Evolutionary conservation across 1,284 basidiomycete species (phyloP).

Genomic region (Pterulicium gracile): DNA sequence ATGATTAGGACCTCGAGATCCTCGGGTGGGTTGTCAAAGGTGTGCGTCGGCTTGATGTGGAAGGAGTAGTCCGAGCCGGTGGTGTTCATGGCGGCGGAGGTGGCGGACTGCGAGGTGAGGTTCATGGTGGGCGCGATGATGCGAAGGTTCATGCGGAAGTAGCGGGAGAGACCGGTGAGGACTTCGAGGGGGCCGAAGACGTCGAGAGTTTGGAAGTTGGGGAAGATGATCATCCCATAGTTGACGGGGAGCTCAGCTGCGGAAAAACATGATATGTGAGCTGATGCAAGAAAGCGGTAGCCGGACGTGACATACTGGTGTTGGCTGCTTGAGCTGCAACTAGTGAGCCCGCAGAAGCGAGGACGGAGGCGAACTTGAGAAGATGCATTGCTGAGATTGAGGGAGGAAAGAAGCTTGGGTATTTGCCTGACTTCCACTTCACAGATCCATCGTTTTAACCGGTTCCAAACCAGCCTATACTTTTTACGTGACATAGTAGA

Average conservation of each 20-base stretch:
- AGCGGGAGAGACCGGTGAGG: conserved; percentile 9
- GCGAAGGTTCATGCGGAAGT: conserved; percentile 1
- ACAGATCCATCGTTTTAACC: neutral
- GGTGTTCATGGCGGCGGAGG: neutral
- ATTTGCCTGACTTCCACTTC: neutral
- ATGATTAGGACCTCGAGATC: conserved; percentile 10
- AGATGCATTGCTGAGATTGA: neutral
- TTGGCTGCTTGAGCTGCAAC: neutral
- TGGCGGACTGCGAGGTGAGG: neutral
- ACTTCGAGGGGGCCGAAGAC: conserved; percentile 16
- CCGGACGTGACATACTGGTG: neutral
- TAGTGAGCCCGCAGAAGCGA: neutral
- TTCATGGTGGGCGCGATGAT: neutral
- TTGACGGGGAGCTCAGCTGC: neutral
- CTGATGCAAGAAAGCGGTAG: neutral
- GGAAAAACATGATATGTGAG: neutral
- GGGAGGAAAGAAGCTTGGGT: neutral
- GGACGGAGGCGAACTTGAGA: neutral
- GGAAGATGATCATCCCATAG: neutral
- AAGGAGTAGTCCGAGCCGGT: conserved; percentile 1
- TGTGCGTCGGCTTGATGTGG: conserved; percentile 11
- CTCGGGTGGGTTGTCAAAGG: conserved; percentile 13
- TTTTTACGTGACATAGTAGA: too few species aligned
- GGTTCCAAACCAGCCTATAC: neutral
- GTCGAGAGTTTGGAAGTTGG: conserved; percentile 13